Base-by-base conservation (phyloP, 768 basidiomycete species). In the Lactarius evosmus region DNA sequence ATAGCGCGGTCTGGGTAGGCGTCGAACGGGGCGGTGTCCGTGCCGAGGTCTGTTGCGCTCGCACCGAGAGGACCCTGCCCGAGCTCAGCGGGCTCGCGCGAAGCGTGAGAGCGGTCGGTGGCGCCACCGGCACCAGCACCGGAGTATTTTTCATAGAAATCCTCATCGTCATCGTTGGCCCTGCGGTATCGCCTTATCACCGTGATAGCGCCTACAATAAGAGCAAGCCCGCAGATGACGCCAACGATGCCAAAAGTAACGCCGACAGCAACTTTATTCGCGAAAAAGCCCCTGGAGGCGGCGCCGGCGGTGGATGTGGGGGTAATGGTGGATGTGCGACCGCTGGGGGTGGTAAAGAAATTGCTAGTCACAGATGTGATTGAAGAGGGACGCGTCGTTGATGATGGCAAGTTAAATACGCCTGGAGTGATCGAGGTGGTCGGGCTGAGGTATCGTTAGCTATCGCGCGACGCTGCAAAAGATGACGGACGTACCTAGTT, bases 191-290 rank as follows among this genome's bases (percentile, higher is more conserved):
- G 60, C 22, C 27, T 59, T 19, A 50, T 0, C 4, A 57, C 0
- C 12, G 29, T 25, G 7, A 59, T 22, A 7, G 17, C 22, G 3
- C 8, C 40, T 1, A 61, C 14, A 4, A 58, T 6, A 29, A n/a
- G 19, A 25, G 58, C 38, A 38, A 73, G 53, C 27, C 53, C 52
- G 5, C 62, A 52, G 17, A 70, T 27, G 46, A 71, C 44, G 36
- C 69, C 70, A 49, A 67, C 11, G n/a, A 69, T 40, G 32, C 69
- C 67, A 58, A 76, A 66, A 8, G 72, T 65, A 32, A 69, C 73
- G n/a, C 69, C 66, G 30, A 63, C 67, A 1, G 65, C 65, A 6
- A 12, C 66, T 22, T 62, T 60, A 29, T 68, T 66, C 17, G n/a
- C 25, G 30, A 68, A 63, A 54, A 68, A 68, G 40, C 65, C 58